Evolutionary conservation across 768 basidiomycete species (phyloP).

Genomic region (Podaxis sp.): DNA sequence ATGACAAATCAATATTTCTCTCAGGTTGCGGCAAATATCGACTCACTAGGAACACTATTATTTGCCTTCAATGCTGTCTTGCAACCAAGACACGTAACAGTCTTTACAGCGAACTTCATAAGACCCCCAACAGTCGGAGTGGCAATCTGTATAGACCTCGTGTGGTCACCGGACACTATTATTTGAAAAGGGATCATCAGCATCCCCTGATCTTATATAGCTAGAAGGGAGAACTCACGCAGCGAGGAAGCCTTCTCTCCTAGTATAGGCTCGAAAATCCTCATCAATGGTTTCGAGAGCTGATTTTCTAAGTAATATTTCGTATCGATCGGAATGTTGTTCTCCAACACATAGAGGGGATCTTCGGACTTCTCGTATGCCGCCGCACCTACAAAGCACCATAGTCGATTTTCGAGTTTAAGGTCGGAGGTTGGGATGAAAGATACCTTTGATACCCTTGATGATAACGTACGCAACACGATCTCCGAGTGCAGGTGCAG

Average conservation of each 20-base stretch:
- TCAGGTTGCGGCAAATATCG: background rate
- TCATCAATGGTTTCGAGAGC: conserved; percentile 92
- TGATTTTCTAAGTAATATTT: conserved; percentile 98
- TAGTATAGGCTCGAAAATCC: conserved; percentile 97
- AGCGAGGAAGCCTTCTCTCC: conserved; percentile 88
- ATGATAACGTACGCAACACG: conserved; percentile 99
- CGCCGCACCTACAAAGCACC: conserved; percentile 65
- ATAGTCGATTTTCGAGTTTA: background rate
- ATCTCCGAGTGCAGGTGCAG: conserved; percentile 95
- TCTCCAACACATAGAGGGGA: conserved; percentile 94
- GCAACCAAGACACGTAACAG: conserved; percentile 92
- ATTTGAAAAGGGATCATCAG: conserved; percentile 12
- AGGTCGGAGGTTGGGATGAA: background rate
- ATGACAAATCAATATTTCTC: background rate
- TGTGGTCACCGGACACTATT: conserved; percentile 93
- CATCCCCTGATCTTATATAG: background rate
- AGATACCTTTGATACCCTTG: conserved; percentile 87
- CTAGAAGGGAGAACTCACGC: conserved; percentile 36
- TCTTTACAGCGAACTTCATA: conserved; percentile 99
- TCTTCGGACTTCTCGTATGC: conserved; percentile 99
- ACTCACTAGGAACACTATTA: conserved; percentile 72
- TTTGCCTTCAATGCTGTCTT: conserved; percentile 81
- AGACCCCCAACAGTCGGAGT: conserved; percentile 95
- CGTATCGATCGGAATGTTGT: conserved; percentile 97
- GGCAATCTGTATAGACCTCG: conserved; percentile 91